Conservation (phyloP, 164 flowering plant genomes). For the Litsea cubeba region DNA sequence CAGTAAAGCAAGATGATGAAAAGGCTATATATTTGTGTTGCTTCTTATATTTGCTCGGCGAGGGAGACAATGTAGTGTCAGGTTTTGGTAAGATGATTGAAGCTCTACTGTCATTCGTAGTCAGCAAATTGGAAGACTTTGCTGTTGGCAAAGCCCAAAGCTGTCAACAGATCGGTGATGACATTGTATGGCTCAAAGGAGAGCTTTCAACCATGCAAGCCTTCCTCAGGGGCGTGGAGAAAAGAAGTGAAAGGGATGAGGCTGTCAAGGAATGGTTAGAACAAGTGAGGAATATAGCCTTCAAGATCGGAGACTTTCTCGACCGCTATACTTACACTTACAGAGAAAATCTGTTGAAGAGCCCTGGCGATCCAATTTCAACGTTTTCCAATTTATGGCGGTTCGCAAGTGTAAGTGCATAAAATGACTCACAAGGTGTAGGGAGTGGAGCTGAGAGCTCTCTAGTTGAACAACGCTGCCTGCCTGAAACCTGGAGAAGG, state of each 20-base stretch:
- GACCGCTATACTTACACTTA: background rate
- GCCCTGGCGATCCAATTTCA: background rate
- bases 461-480: too few species aligned
- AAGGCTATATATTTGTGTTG: too few species aligned
- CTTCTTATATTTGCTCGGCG: too few species aligned
- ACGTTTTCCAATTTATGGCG: too few species aligned
- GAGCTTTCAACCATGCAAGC: background rate
- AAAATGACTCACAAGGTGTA: too few species aligned
- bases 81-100: too few species aligned
- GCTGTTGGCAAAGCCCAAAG: background rate
- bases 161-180: background rate
- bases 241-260: background rate
- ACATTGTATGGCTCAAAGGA: background rate
- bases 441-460: too few species aligned
- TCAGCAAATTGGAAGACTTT: background rate
- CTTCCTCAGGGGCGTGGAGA: background rate
- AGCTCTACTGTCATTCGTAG: background rate
- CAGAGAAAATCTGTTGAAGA: background rate
- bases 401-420: too few species aligned
- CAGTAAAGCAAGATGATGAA: too few species aligned
- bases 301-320: background rate
- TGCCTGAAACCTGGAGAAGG: too few species aligned
- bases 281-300: background rate
- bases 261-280: too few species aligned
- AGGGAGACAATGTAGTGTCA: too few species aligned